Conservation (phyloP, 2,329 filamentous ascomycete genomes). For the Aspergillus aculeatus region DNA sequence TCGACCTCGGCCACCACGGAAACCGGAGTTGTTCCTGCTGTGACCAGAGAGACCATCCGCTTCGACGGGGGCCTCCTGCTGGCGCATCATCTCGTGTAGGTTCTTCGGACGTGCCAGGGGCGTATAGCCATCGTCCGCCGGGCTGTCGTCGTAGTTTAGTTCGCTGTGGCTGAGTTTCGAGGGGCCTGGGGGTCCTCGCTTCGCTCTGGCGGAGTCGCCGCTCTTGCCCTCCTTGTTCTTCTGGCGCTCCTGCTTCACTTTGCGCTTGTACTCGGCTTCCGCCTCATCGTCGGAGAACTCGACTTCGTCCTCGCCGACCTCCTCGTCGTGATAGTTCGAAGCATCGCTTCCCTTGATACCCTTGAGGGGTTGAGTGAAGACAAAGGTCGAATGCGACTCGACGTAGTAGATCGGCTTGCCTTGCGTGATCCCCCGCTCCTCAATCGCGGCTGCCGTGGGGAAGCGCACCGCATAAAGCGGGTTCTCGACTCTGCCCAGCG, state of each 20-base stretch:
- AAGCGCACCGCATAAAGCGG: conserved; percentile 85
- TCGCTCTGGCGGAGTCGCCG: conserved; percentile 40
- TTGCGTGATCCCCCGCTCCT: conserved; percentile 63
- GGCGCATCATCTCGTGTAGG: conserved; percentile 53
- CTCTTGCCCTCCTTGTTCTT: conserved; percentile 52
- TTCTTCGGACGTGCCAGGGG: conserved; percentile 67
- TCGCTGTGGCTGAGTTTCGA: conserved; percentile 44
- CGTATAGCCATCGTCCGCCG: conserved; percentile 58
- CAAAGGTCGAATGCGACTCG: conserved; percentile 72
- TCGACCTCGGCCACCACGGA: conserved; percentile 50
- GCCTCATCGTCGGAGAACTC: conserved; percentile 98
- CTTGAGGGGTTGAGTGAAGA: conserved; percentile 81
- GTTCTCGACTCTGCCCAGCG: conserved; percentile 79
- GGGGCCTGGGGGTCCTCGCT: conserved; percentile 36
- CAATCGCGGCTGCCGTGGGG: conserved; percentile 65
- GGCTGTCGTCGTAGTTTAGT: conserved; percentile 67
- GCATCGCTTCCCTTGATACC: conserved; percentile 85
- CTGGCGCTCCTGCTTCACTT: conserved; percentile 65
- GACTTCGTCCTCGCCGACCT: conserved; percentile 78
- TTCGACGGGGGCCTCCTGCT: conserved; percentile 39
- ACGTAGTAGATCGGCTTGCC: conserved; percentile 78
- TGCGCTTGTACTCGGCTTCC: conserved; percentile 76
- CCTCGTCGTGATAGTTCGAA: conserved; percentile 92
- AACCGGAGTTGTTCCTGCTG: conserved; percentile 33
- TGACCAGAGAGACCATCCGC: conserved; percentile 22